phyloP scores from a whole-genome alignment of 495 filamentous ascomycete species.

The Neurospora terricola region DNA sequence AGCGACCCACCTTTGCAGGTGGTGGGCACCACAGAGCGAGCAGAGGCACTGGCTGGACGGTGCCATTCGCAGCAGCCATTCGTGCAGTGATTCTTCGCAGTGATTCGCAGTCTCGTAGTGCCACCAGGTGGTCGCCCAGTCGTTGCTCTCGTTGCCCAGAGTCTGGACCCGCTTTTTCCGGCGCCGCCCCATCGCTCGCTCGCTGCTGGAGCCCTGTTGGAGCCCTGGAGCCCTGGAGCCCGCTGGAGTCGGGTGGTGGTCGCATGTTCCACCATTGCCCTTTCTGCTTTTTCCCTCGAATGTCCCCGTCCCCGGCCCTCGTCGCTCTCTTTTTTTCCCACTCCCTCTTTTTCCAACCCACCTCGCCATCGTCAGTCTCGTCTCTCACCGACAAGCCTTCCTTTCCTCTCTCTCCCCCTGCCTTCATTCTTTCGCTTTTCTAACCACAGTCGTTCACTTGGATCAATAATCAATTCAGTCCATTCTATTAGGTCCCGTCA shows the following conservation, averaged over 20 bases:
- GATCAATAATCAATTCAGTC: constrained; percentile 20
- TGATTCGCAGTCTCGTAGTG: not conserved
- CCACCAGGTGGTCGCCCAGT: not conserved
- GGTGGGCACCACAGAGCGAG: not conserved
- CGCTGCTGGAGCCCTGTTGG: not conserved
- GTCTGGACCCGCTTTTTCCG: not conserved
- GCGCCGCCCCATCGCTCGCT: not conserved
- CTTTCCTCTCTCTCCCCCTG: constrained; percentile 19
- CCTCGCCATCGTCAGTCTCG: constrained; percentile 20
- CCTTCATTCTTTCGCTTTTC: constrained; percentile 23
- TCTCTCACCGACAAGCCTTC: constrained; percentile 21
- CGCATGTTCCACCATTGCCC: constrained; percentile 16
- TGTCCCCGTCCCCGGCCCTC: constrained; percentile 23
- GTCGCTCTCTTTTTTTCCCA: constrained; percentile 18
- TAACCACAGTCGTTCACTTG: constrained; percentile 36
- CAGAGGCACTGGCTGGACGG: not conserved
- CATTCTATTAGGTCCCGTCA: constrained; percentile 22
- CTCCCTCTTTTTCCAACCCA: constrained; percentile 25
- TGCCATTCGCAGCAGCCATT: not conserved
- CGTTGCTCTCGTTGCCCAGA: not conserved
- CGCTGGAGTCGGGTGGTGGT: constrained; percentile 6
- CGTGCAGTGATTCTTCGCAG: not conserved
- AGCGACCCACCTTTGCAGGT: not conserved
- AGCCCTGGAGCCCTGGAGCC: not conserved
- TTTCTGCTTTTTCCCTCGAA: constrained; percentile 23